Conservation (phyloP, 2,329 filamentous ascomycete genomes). For the Exophiala mesophila region DNA sequence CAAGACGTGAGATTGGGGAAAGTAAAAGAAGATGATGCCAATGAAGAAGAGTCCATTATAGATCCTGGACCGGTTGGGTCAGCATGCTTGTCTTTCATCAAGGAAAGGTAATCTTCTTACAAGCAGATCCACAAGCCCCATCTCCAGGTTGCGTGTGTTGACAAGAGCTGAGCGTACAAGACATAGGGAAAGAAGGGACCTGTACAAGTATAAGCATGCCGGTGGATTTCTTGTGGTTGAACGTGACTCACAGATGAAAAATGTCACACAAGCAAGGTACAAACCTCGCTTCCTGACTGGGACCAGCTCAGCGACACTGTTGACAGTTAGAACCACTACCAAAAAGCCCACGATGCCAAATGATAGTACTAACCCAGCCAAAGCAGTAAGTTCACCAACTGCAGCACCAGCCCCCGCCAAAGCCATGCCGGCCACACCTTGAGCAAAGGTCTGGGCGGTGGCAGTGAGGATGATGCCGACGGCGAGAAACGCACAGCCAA, state of each 20-base stretch:
- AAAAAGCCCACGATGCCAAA: no score
- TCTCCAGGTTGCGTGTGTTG: conserved; percentile 16
- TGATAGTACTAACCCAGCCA: conserved; percentile 17
- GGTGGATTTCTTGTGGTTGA: background rate
- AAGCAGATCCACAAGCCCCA: conserved; percentile 20
- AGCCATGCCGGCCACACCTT: conserved; percentile 16
- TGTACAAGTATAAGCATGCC: conserved; percentile 1
- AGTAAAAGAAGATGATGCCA: conserved; percentile 17
- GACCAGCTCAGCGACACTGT: conserved; percentile 19
- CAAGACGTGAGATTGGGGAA: conserved; percentile 14
- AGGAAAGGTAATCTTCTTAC: no score
- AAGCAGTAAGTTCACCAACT: conserved; percentile 20
- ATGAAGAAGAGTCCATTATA: conserved; percentile 16
- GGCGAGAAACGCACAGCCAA: conserved; percentile 11
- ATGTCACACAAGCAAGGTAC: conserved; percentile 18
- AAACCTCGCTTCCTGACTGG: conserved; percentile 19
- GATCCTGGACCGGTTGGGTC: conserved; percentile 4
- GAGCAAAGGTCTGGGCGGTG: conserved; percentile 18
- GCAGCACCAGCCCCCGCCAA: conserved; percentile 17
- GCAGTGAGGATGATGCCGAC: conserved; percentile 17
- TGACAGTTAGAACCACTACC: no score
- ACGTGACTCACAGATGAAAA: conserved; percentile 12
- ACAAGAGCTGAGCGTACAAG: conserved; percentile 16
- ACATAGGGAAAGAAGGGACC: conserved; percentile 21
- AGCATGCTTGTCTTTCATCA: no score